Evolutionary conservation across 176 grass and related monocot genomes (phyloP).

Genomic region (Carex myosuroides): DNA sequence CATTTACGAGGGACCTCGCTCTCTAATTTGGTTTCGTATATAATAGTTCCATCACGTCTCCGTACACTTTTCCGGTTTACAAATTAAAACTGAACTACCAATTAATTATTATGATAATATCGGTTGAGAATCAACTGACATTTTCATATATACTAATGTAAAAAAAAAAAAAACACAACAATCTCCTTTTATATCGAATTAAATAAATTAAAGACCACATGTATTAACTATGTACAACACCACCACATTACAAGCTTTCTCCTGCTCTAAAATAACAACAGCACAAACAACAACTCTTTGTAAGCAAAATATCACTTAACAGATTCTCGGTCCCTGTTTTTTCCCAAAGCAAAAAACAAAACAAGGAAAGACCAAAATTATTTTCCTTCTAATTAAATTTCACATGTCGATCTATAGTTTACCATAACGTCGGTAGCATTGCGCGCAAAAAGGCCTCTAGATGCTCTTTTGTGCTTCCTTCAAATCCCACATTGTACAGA

Average conservation of each 20-base stretch:
- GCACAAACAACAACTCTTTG: neutral
- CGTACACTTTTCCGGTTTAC: neutral
- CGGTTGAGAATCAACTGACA: neutral
- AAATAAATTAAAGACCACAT: slow-evolving; percentile 13
- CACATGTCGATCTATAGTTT: neutral
- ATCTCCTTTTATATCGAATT: neutral
- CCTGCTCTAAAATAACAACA: neutral
- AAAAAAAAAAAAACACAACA: neutral
- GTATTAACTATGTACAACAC: slow-evolving; percentile 18
- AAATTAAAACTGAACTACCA: neutral
- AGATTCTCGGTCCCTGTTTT: neutral
- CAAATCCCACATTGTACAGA: neutral
- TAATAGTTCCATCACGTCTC: neutral
- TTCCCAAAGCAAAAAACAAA: neutral
- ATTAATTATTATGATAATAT: neutral
- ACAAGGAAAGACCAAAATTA: neutral
- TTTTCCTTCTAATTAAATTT: neutral
- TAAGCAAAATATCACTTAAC: slow-evolving; percentile 13
- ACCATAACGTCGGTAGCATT: neutral
- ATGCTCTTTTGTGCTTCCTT: neutral
- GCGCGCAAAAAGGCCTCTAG: neutral
- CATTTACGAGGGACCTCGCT: no score
- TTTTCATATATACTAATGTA: neutral
- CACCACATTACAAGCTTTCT: neutral
- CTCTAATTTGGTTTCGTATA: no score